A percentile compares a stretch with the other conserved stretches of the same genome.
These are phyloP conservation scores for Aspergillus sclerotiicarbonarius DNA, from an alignment of 495 filamentous ascomycete genomes.

Conservation along the genomic window DNA sequence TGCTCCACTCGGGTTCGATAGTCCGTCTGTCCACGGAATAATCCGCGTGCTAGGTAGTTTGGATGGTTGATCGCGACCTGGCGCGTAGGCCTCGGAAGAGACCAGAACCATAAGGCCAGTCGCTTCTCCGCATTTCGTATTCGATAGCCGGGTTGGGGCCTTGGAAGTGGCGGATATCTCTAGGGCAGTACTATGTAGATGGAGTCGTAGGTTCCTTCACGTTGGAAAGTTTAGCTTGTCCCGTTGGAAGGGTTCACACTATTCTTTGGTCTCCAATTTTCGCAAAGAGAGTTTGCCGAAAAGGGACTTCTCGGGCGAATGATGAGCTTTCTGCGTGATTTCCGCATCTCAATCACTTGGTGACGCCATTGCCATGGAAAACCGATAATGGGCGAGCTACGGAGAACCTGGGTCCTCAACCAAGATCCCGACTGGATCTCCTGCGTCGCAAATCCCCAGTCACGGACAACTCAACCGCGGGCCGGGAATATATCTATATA, in stretches of 20 bases:
- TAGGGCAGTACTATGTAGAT: not conserved
- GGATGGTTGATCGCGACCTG: not conserved
- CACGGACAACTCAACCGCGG: constrained; percentile 8
- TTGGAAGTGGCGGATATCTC: not conserved
- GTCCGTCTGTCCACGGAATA: not conserved
- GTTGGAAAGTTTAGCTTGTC: constrained; percentile 1
- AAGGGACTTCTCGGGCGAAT: not conserved
- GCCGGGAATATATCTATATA: constrained; percentile 12
- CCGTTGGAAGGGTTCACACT: constrained; percentile 9
- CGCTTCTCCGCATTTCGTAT: not conserved
- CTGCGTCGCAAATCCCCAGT: constrained; percentile 8
- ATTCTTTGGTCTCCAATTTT: not conserved
- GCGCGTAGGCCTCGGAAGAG: too few relatives aligned
- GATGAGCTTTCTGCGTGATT: not conserved
- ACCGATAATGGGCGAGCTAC: not conserved
- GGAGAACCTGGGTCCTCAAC: constrained; percentile 15
- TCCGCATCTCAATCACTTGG: not conserved
- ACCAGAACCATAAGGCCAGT: not conserved
- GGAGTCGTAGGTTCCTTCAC: not conserved
- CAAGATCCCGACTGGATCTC: constrained; percentile 17
- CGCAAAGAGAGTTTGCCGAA: not conserved
- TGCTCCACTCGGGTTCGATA: not conserved
- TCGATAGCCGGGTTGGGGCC: not conserved
- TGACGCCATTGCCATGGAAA: not conserved
- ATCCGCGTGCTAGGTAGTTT: not conserved